Conservation (phyloP, 192 early-diverging fungal genomes). For the Linderina pennispora region DNA sequence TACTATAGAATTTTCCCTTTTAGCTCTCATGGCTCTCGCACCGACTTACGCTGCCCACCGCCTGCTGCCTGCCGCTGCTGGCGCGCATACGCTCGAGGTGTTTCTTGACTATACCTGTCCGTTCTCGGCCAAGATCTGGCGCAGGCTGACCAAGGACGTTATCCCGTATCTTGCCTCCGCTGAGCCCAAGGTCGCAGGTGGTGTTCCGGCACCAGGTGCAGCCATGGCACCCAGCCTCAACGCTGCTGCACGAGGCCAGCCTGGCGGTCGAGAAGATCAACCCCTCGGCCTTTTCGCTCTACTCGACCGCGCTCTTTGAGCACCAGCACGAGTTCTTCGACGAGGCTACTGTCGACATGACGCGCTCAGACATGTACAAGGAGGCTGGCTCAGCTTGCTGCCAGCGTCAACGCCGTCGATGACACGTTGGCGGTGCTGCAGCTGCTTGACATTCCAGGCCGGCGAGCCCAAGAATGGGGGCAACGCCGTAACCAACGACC, state of each 20-base stretch:
- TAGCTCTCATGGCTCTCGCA: conserved; percentile 14
- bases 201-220: conserved; percentile 80
- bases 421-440: conserved; percentile 46
- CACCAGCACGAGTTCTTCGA: conserved; percentile 60
- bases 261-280: conserved; percentile 62
- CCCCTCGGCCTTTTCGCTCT: conserved; percentile 47
- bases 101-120: conserved; percentile 52
- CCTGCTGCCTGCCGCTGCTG: conserved; percentile 1
- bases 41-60: conserved; percentile 28
- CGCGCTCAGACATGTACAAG: conserved; percentile 50
- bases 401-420: conserved; percentile 40
- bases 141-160: conserved; percentile 47
- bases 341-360: conserved; percentile 52
- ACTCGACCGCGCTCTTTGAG: conserved; percentile 52
- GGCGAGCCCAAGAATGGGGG: conserved; percentile 51
- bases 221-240: conserved; percentile 75
- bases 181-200: conserved; percentile 50
- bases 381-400: conserved; percentile 48
- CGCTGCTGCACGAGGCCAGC: conserved; percentile 69
- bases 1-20: too few species aligned
- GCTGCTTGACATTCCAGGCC: conserved; percentile 36
- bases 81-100: conserved; percentile 34
- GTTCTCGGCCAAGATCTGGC: conserved; percentile 60
- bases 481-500: conserved; percentile 61
- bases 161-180: conserved; percentile 45